Evolutionary conservation across 1,139 yeast species (phyloP).

Genomic region (Sporopachydermia cereana): DNA sequence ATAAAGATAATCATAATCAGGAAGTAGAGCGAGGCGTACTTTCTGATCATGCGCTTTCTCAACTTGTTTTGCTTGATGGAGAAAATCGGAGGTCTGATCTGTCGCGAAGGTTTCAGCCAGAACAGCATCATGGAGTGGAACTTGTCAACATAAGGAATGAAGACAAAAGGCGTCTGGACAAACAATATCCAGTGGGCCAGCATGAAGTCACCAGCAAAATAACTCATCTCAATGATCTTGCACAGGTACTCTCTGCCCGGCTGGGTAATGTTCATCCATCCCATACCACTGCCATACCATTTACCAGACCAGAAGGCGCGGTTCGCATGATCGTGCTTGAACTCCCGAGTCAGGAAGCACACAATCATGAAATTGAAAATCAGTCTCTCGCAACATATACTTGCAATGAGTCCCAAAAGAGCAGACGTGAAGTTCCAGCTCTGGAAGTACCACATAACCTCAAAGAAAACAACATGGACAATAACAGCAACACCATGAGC

Average conservation of each 20-base stretch:
- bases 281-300: constrained; percentile 94
- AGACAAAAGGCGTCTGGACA: constrained; percentile 78
- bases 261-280: constrained; percentile 93
- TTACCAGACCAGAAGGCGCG: constrained; percentile 99
- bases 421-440: constrained; percentile 83
- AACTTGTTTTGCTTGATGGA: constrained; percentile 94
- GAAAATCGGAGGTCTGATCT: constrained; percentile 97
- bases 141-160: constrained; percentile 83
- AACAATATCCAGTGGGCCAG: constrained; percentile 84
- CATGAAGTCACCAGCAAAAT: constrained; percentile 93
- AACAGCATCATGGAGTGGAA: constrained; percentile 98
- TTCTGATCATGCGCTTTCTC: constrained; percentile 97
- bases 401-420: constrained; percentile 76
- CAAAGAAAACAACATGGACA: constrained; percentile 73
- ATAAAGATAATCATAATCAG: constrained; percentile 57
- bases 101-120: constrained; percentile 98
- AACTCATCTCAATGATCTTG: constrained; percentile 86
- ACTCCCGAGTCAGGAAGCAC: constrained; percentile 82
- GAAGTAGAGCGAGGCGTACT: constrained; percentile 80
- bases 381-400: constrained; percentile 80
- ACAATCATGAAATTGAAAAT: constrained; percentile 79
- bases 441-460: constrained; percentile 95
- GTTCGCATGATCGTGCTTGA: constrained; percentile 92
- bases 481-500: constrained; percentile 93
- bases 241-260: constrained; percentile 95